phyloP scores from a whole-genome alignment of 1,139 yeast genomes.

The Kurtzmaniella quercitrusa region DNA sequence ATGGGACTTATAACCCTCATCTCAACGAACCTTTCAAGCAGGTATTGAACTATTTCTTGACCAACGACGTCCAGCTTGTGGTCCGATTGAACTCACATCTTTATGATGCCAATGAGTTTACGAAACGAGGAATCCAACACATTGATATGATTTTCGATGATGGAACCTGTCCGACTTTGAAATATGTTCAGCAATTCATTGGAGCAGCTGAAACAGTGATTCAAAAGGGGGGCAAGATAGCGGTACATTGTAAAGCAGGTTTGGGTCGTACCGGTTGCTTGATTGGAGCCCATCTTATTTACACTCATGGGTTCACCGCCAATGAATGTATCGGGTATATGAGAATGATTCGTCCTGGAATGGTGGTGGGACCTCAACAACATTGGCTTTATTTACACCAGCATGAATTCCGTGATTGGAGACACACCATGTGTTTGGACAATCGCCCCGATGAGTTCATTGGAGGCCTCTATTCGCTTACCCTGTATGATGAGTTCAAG shows the following conservation, averaged over 20 bases:
- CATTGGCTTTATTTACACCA: conserved; percentile 97
- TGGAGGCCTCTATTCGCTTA: conserved; percentile 74
- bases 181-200: conserved; percentile 83
- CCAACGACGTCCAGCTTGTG: conserved; percentile 77
- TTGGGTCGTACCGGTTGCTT: conserved; percentile 96
- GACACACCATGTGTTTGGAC: conserved; percentile 84
- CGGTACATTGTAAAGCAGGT: conserved; percentile 98
- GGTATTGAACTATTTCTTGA: conserved; percentile 71
- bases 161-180: conserved; percentile 96
- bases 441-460: conserved; percentile 64
- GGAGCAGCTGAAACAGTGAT: conserved; percentile 94
- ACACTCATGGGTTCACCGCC: conserved; percentile 95
- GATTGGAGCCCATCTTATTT: conserved; percentile 93
- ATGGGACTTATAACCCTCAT: neutral
- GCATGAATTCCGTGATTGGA: conserved; percentile 94
- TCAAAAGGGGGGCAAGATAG: conserved; percentile 81
- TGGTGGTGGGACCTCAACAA: conserved; percentile 99
- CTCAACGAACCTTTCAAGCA: conserved; percentile 72
- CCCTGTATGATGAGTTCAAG: conserved; percentile 52
- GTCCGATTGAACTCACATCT: conserved; percentile 89
- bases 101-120: conserved; percentile 81
- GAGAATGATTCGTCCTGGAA: conserved; percentile 96
- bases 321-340: conserved; percentile 94
- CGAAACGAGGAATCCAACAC: conserved; percentile 79
- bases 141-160: conserved; percentile 95